phyloP scores from a whole-genome alignment of 2,329 filamentous ascomycete genomes.

The Cladosporium cucumerinum region DNA sequence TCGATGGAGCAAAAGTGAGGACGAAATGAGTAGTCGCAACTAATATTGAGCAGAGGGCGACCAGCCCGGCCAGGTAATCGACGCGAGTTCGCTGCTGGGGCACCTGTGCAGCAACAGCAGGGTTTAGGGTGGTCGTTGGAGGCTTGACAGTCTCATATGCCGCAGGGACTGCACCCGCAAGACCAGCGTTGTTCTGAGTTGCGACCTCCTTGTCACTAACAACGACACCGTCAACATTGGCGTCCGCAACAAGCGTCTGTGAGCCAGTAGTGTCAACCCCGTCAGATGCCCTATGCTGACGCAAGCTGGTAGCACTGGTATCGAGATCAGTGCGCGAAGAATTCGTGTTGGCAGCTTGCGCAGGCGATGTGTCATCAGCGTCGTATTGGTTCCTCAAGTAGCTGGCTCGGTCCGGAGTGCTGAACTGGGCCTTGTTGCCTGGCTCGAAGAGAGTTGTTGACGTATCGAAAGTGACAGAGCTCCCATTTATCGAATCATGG shows the following conservation, averaged over 20 bases:
- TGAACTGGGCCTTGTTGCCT: background rate
- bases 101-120: conserved; percentile 12
- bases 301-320: background rate
- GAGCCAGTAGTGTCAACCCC: background rate
- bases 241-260: background rate
- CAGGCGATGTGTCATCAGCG: conserved; percentile 3
- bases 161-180: conserved; percentile 10
- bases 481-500: conserved; percentile 16
- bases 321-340: background rate
- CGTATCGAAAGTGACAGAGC: conserved; percentile 9
- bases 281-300: background rate
- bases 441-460: conserved; percentile 4
- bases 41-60: conserved; percentile 45
- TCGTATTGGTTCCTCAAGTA: background rate
- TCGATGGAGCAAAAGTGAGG: conserved; percentile 41
- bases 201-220: background rate
- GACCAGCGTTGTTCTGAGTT: conserved; percentile 5
- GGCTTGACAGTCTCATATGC: conserved; percentile 13
- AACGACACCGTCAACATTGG: background rate
- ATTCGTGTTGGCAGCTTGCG: background rate
- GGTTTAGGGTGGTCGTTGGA: conserved; percentile 16
- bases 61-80: conserved; percentile 47
- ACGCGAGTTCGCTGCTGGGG: conserved; percentile 33
- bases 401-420: background rate
- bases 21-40: conserved; percentile 46